Evolutionary conservation across 805 yeast genomes (phyloP), one percentile per base, ranked within the genome.

Genomic region (Kluyveromyces siamensis): DNA sequence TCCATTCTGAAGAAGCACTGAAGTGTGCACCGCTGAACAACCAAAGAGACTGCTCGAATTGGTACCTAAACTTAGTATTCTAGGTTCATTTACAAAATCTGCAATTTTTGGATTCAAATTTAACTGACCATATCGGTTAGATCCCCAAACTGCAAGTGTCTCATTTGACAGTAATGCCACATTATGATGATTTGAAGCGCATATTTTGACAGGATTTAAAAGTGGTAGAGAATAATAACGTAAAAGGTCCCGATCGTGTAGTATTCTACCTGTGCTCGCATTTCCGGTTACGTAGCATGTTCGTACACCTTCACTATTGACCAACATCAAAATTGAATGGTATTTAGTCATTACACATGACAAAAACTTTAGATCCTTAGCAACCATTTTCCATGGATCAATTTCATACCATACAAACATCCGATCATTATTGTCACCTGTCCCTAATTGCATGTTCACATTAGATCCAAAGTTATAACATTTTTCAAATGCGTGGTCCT

Each of bases 61-160:
- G 61, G 25, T 45, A 25, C 10, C 57, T 47, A 38, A 42, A 21
- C 46, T 51, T 44, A 43, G 47, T 44, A 27, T n/a, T 13, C 27
- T 43, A 27, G 45, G 45, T 19, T 48, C 50, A 25, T 44, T 19
- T 8, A 55, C 59, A 43, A 46, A 62, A 40, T n/a, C 53, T 2
- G 63, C 48, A 41, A 54, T 66, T 46, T 61, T 67, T 11, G 71
- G 61, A 0, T 45, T 47, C 7, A 55, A 10, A 35, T 57, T 55
- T 11, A 87, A 63, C 60, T 86, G 95, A n/a, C 75, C 76, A 60
- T 64, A 74, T 16, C 73, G 70, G 57, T 87, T 87, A 51, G 79
- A 72, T 0, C 97, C 97, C 95, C 96, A 90, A 0, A 89, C 66
- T 52, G 72, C 84, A 1, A 87, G 68, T n/a, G 74, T 73, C 37